Evolutionary conservation across 345 rosid species (phyloP).

Genomic region (Melaleuca alternifolia): DNA sequence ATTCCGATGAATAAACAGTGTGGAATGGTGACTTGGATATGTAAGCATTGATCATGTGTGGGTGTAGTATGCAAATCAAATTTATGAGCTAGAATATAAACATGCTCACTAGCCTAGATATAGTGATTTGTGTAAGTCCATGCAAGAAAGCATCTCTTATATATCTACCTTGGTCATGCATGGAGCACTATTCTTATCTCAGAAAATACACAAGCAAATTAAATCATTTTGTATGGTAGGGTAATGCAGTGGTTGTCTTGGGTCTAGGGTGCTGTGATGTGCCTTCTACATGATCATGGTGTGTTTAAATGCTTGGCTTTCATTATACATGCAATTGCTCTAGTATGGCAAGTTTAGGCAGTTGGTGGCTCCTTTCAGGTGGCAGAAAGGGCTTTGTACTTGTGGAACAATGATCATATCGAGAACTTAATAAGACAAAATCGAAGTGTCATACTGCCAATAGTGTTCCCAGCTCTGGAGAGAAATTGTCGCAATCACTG

Average conservation of each 20-base stretch:
- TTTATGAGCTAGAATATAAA: not conserved
- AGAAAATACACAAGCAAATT: not conserved
- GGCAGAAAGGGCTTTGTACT: constrained; percentile 64
- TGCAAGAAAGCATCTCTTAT: not conserved
- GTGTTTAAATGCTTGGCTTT: not conserved
- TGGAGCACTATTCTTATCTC: not conserved
- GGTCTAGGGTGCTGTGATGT: not conserved
- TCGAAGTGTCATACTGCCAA: constrained; percentile 41
- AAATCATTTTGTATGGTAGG: not conserved
- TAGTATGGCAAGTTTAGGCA: not conserved
- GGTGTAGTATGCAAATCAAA: not conserved
- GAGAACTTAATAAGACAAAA: constrained; percentile 52
- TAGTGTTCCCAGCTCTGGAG: constrained; percentile 54
- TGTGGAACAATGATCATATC: constrained; percentile 72
- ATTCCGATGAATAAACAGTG: not conserved
- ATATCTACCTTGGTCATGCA: not conserved
- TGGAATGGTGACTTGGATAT: not conserved
- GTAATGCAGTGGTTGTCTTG: not conserved
- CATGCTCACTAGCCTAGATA: not conserved
- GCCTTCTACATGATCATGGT: not conserved
- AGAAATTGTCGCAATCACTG: constrained; percentile 48
- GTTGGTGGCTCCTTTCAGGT: constrained; percentile 25
- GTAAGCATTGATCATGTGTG: not conserved
- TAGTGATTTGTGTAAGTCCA: not conserved
- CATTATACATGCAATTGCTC: not conserved